These are phyloP conservation scores for Penicillium taxi DNA, from an alignment of 495 filamentous ascomycete species.

Conservation along the genomic window DNA sequence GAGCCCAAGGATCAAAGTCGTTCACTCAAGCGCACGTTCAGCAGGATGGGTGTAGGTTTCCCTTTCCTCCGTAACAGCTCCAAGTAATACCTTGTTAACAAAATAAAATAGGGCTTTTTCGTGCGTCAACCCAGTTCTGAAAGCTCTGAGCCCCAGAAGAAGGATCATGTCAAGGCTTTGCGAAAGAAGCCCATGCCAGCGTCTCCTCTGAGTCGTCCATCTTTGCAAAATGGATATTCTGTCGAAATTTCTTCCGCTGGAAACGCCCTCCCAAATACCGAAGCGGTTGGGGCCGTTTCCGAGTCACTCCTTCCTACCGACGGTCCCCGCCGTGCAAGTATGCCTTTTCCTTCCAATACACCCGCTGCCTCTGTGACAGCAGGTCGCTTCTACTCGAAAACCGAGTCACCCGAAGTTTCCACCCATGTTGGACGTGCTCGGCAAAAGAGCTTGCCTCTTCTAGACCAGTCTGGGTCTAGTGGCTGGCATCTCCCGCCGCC, in stretches of 20 bases:
- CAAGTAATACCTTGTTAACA: background rate
- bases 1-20: background rate
- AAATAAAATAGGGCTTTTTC: conserved; percentile 14
- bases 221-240: too few species aligned
- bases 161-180: background rate
- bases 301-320: conserved; percentile 2
- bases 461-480: conserved; percentile 4
- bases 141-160: background rate
- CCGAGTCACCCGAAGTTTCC: too few species aligned
- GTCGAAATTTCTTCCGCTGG: background rate
- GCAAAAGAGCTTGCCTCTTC: too few species aligned
- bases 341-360: conserved; percentile 6
- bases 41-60: conserved; percentile 17
- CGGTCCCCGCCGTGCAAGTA: conserved; percentile 9
- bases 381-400: conserved; percentile 19
- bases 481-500: conserved; percentile 1
- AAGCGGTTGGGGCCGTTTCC: background rate
- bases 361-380: conserved; percentile 6
- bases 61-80: background rate
- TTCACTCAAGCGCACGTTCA: conserved; percentile 12
- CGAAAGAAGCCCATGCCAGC: conserved; percentile 2
- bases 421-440: too few species aligned
- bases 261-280: background rate
- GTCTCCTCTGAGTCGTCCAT: background rate
- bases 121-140: conserved; percentile 11